Percentiles rank a stretch among this genome's conserved stretches.
Conservation (phyloP, 306 rosid genomes). For the Acacia melanoxylon region DNA sequence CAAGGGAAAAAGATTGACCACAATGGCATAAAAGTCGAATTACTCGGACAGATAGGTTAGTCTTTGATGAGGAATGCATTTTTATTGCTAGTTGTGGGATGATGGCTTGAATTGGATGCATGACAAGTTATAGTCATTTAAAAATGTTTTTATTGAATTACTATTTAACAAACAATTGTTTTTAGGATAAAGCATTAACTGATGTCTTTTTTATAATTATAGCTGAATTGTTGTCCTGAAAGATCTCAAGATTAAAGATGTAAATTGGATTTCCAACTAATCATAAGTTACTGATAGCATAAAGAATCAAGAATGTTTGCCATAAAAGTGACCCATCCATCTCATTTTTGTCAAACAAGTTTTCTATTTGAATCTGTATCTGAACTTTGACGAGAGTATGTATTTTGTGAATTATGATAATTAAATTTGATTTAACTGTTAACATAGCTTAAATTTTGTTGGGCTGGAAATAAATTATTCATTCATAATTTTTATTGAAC, state of each 20-base stretch:
- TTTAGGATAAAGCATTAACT: neutral
- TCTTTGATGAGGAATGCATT: slow-evolving; percentile 20
- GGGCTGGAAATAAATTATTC: neutral
- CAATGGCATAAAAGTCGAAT: slow-evolving; percentile 96
- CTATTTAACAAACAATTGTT: neutral
- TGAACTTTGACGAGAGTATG: slow-evolving; percentile 5
- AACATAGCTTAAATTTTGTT: neutral
- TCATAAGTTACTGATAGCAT: slow-evolving; percentile 9
- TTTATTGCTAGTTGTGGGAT: neutral
- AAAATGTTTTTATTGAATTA: neutral
- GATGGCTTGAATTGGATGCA: neutral
- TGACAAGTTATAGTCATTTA: neutral
- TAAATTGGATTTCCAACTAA: neutral
- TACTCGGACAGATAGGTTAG: slow-evolving; percentile 95
- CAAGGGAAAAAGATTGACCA: slow-evolving; percentile 97
- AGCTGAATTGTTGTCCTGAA: neutral
- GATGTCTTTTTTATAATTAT: neutral
- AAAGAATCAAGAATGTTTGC: slow-evolving; percentile 19
- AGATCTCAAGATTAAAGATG: slow-evolving; percentile 12
- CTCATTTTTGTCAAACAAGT: slow-evolving; percentile 19
- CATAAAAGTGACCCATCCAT: slow-evolving; percentile 1
- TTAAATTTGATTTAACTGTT: slow-evolving; percentile 3
- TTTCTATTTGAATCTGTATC: slow-evolving; percentile 14
- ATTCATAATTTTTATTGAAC: neutral
- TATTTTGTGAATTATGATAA: slow-evolving; percentile 4